Percentiles rank a stretch among this genome's conserved stretches.
phyloP scores from a whole-genome alignment of 371 early-diverging fungal species.

The Apophysomyces ossiformis region DNA sequence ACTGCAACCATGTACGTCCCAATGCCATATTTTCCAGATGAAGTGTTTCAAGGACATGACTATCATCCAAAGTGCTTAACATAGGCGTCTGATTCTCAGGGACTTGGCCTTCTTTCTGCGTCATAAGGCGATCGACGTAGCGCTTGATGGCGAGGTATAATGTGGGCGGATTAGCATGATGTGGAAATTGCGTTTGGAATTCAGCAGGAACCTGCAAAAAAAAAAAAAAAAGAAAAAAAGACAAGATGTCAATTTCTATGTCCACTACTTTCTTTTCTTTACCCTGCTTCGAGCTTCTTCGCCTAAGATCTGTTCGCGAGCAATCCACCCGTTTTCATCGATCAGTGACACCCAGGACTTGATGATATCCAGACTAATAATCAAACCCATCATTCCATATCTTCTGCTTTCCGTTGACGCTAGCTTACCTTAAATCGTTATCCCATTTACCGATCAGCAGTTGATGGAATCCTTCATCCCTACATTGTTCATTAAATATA shows the following conservation, averaged over 20 bases:
- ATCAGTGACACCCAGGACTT: constrained; percentile 82
- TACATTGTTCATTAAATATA: constrained; percentile 7
- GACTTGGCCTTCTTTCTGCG: constrained; percentile 15
- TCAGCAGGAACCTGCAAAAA: constrained; percentile 73
- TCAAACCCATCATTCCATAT: too few species aligned
- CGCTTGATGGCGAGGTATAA: constrained; percentile 73
- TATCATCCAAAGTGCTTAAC: constrained; percentile 37
- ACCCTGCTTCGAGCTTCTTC: constrained; percentile 90
- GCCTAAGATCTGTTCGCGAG: constrained; percentile 93
- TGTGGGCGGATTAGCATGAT: constrained; percentile 95
- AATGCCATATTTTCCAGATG: constrained; percentile 55
- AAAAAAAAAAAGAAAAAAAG: constrained; percentile 1
- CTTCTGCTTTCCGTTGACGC: too few species aligned
- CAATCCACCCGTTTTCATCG: constrained; percentile 92
- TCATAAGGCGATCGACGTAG: constrained; percentile 55
- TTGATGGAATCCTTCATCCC: constrained; percentile 96
- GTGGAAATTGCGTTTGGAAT: constrained; percentile 92
- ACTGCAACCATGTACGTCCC: constrained; percentile 59
- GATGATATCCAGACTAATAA: constrained; percentile 74
- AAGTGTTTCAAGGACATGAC: constrained; percentile 41
- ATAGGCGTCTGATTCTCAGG: neutral
- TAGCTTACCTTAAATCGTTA: constrained; percentile 68
- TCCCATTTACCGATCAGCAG: constrained; percentile 89
- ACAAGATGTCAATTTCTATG: neutral
- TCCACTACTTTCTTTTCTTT: constrained; percentile 14